Base-by-base conservation (phyloP, 192 early-diverging fungal genomes). In the Coemansia javaensis region DNA sequence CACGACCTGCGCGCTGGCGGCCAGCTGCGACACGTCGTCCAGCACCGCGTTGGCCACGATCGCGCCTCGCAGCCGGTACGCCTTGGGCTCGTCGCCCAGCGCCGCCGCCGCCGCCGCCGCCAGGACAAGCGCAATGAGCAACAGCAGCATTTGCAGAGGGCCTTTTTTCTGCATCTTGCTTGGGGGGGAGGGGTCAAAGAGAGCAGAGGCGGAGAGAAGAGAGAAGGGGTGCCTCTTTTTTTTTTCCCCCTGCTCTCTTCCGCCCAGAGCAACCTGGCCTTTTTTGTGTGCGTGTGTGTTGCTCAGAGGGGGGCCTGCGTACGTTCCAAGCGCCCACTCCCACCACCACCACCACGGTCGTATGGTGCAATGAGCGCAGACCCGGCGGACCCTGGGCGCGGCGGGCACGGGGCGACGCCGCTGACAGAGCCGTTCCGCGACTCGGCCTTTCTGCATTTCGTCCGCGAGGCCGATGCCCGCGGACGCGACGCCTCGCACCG, bases 31-130 rank as follows among this genome's bases (percentile, higher is more conserved):
- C 3, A 68, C 53, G 16, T 75, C 61, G 25, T 43, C 24, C 6
- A 74, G 55, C 1, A 74, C 39, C 17, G 47, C 59, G 40, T 66
- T 74, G 28, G 63, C 28, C 0, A 44, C 20, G 20, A 74, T 57
- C 6, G 70, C 32, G 24, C 70, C 70, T 20, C 70, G 70, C 8
- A 74, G 50, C 12, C 63, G 70, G 24, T 74, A 74, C 32, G 70
- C 66, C 43, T 58, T 74, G 24, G 56, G 53, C n/a, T n/a, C n/a
- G n/a, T n/a, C n/a, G n/a, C n/a, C n/a, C n/a, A n/a, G n/a, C 14
- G 48, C 18, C 11, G 44, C 55, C 14, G 44, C 13, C 12, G 48
- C 54, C 8, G 47, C 32, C 1, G 50, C 46, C 12, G 59, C 54
- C 18, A 63, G 39, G 33, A 55, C 5, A 32, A 71, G 56, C 30